Evolutionary conservation across 305 asterid genomes (phyloP), one percentile per base, ranked within the genome.

Genomic region (Fraxinus baroniana): DNA sequence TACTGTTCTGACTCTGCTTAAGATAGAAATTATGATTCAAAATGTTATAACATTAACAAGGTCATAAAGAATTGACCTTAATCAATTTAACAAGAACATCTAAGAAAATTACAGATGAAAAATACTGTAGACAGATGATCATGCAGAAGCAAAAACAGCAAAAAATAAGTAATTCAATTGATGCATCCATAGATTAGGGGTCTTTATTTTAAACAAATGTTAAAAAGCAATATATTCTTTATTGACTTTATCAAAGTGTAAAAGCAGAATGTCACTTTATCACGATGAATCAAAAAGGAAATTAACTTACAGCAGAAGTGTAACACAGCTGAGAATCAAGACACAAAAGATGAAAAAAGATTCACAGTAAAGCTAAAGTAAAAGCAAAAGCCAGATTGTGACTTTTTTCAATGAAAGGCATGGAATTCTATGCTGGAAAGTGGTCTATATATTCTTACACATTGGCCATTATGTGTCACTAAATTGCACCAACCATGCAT

Each of bases 401-500:
- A 66, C 80, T 52, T 74, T 81, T 84, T 80, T 72, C 24, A 49
- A 44, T 41, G 36, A 85, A 85, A 86, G 88, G 33, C 77, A 85
- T 49, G 81, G 88, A 79, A 86, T 80, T 72, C 88, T 74, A 85
- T 77, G 91, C 86, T n/a, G 78, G 80, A 89, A 83, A 85, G 85
- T 46, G 52, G 52, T 2, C 76, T 41, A n/a, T 73, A 44, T 78
- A 78, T 79, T 75, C 78, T 74, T 30, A 74, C 49, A 73, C 83
- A 77, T 81, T 18, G 74, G 41, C 10, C 74, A 80, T 32, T 79
- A 37, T 49, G 30, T 79, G 84, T 77, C 64, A 82, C 84, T 77
- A 3, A 57, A 68, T 64, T 77, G 79, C 82, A 76, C 75, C 41
- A 72, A 71, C 22, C 55, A 72, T 17, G 64, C 18, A 81, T 57